Conservation (phyloP, 495 filamentous ascomycete genomes). For the Pyrenopolyporus hunteri region DNA sequence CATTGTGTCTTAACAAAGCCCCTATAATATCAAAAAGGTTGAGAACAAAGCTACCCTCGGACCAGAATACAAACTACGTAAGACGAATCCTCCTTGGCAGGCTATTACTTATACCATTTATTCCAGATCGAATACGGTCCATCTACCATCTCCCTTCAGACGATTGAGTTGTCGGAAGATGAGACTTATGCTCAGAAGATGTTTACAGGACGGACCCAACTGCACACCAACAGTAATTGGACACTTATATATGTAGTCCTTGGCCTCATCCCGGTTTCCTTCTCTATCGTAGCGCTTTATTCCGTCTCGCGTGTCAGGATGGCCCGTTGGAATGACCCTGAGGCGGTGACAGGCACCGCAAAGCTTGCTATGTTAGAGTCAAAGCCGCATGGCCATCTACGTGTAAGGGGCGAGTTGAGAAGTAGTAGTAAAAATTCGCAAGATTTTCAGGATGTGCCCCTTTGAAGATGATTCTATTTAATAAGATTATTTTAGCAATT, state of each 20-base stretch:
- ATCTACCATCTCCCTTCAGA: no score
- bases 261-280: constrained; percentile 17
- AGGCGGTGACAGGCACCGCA: background rate
- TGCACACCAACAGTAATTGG: constrained; percentile 37
- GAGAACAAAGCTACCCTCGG: no score
- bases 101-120: no score
- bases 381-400: background rate
- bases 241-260: constrained; percentile 32
- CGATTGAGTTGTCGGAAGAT: no score
- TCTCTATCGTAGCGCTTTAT: background rate
- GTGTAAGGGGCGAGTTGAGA: background rate
- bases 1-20: no score
- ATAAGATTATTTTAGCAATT: background rate
- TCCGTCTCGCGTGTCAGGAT: constrained; percentile 47
- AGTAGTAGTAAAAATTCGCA: background rate
- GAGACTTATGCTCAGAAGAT: no score
- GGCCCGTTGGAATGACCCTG: background rate
- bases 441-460: background rate
- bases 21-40: no score
- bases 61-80: no score
- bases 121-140: no score
- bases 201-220: no score
- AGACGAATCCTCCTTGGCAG: no score
- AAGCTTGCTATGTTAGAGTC: background rate
- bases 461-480: background rate